Conservation (phyloP, 2,329 filamentous ascomycete genomes). For the Ophiostoma australiae region DNA sequence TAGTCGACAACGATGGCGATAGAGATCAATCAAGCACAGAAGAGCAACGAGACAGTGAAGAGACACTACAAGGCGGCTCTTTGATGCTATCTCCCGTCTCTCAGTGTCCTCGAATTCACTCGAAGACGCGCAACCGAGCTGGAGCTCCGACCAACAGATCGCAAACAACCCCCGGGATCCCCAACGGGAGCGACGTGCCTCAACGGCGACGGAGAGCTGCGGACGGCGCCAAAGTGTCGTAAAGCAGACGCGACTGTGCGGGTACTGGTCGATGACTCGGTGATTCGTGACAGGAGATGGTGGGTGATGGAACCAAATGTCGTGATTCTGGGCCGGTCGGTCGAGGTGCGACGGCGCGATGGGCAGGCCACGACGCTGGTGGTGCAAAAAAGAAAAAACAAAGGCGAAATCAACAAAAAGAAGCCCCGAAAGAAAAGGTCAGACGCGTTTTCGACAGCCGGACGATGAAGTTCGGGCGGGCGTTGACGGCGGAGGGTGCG, state of each 20-base stretch:
- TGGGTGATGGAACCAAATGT: background rate
- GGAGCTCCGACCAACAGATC: constrained; percentile 13
- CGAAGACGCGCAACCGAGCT: background rate
- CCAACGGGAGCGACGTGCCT: constrained; percentile 34
- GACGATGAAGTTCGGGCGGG: constrained; percentile 39
- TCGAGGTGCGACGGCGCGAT: constrained; percentile 11
- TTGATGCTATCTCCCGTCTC: background rate
- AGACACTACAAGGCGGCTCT: background rate
- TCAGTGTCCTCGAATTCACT: constrained; percentile 4
- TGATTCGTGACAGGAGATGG: constrained; percentile 3
- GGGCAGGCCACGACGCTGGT: constrained; percentile 25
- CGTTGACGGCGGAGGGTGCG: constrained; percentile 5
- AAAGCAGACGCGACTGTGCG: constrained; percentile 30
- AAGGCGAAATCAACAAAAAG: constrained; percentile 27
- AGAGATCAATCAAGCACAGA: background rate
- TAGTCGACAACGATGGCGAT: background rate
- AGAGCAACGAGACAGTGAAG: background rate
- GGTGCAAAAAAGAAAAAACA: constrained; percentile 22
- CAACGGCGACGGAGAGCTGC: constrained; percentile 33
- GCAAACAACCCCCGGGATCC: constrained; percentile 35
- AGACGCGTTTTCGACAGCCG: constrained; percentile 45
- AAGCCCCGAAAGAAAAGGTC: constrained; percentile 35
- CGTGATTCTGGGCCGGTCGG: background rate
- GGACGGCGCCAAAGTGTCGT: constrained; percentile 44
- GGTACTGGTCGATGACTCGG: constrained; percentile 25